Conservation (phyloP, 2,329 filamentous ascomycete species). For the Exophiala phaeomuriformis region DNA sequence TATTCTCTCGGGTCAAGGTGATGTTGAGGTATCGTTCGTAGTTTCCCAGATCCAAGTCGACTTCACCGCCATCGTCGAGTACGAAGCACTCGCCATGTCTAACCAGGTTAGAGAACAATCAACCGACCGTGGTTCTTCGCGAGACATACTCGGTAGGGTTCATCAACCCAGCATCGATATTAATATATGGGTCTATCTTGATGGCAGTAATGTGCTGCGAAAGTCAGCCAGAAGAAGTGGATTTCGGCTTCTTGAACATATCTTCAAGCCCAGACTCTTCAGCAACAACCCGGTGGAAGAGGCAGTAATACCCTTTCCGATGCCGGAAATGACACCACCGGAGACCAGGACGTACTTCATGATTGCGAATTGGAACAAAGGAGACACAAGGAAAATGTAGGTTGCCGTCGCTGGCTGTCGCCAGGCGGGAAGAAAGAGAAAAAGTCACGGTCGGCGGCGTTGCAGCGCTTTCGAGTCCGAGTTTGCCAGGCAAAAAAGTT, state of each 20-base stretch:
- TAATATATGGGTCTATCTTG: constrained; percentile 70
- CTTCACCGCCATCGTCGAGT: constrained; percentile 71
- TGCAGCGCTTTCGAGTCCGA: neutral
- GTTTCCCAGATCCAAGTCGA: constrained; percentile 67
- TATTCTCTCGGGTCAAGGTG: constrained; percentile 76
- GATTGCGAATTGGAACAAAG: constrained; percentile 3
- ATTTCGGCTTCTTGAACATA: neutral
- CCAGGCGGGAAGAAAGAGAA: constrained; percentile 26
- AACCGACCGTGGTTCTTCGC: neutral
- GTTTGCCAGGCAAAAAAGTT: neutral
- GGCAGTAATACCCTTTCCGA: constrained; percentile 61
- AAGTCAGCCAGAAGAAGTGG: neutral
- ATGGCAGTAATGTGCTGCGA: constrained; percentile 47
- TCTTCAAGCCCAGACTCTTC: constrained; percentile 72
- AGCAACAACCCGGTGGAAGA: constrained; percentile 67
- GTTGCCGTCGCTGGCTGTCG: constrained; percentile 23
- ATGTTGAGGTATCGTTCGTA: constrained; percentile 77
- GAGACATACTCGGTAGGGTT: constrained; percentile 53
- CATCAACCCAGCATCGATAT: constrained; percentile 69
- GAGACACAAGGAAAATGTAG: constrained; percentile 13
- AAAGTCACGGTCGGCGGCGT: neutral
- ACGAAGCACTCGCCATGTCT: constrained; percentile 89
- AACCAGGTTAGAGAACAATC: constrained; percentile 12
- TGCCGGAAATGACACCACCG: constrained; percentile 53
- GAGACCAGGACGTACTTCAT: constrained; percentile 81